Percentiles rank a stretch among this genome's conserved stretches.
phyloP scores from a whole-genome alignment of 176 grass and related monocot genomes.

The Metroxylon sagu region DNA sequence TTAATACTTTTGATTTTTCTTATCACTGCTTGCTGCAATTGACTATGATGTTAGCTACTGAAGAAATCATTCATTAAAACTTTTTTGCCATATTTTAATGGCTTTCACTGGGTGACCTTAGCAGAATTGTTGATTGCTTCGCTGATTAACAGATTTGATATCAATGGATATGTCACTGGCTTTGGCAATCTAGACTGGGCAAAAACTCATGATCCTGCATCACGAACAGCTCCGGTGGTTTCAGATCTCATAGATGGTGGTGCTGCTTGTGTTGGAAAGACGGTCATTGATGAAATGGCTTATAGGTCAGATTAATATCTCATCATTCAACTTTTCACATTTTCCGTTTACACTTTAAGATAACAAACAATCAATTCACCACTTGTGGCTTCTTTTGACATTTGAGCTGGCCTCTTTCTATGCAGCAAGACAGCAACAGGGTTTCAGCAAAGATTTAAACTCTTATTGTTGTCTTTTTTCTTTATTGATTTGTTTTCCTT shows the following conservation, averaged over 20 bases:
- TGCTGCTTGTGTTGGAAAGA: conserved; percentile 87
- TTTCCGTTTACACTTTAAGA: no score
- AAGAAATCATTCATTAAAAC: no score
- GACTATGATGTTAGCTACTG: no score
- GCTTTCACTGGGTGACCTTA: background rate
- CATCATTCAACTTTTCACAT: no score
- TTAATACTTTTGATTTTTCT: no score
- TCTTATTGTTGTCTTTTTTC: no score
- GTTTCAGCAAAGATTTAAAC: no score
- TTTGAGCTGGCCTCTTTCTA: background rate
- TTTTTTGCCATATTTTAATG: no score
- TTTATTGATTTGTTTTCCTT: conserved; percentile 1
- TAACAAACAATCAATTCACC: no score
- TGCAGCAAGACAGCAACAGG: no score
- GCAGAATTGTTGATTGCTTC: conserved; percentile 19
- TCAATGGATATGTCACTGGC: conserved; percentile 58
- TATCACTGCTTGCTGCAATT: no score
- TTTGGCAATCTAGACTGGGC: conserved; percentile 77
- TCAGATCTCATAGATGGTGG: conserved; percentile 64
- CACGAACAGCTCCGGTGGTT: conserved; percentile 59
- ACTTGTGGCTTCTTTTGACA: background rate
- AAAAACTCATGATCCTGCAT: conserved; percentile 45
- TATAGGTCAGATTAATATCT: conserved; percentile 43
- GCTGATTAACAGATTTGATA: conserved; percentile 58
- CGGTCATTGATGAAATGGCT: conserved; percentile 90